Evolutionary conservation across 2,329 filamentous ascomycete genomes (phyloP).

Genomic region (Phyllosticta paracitricarpa): DNA sequence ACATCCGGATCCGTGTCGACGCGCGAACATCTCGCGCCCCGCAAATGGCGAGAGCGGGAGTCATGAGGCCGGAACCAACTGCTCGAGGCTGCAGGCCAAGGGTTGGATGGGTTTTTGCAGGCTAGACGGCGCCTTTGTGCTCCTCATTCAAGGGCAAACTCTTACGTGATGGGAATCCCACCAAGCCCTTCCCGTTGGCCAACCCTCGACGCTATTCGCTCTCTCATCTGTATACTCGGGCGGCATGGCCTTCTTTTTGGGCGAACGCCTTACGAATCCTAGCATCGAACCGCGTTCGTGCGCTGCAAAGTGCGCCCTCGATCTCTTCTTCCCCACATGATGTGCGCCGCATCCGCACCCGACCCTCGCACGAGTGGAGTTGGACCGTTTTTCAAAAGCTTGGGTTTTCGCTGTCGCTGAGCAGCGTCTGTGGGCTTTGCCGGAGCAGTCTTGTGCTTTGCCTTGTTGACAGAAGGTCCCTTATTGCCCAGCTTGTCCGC

Average conservation of each 20-base stretch:
- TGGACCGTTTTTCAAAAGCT: background rate
- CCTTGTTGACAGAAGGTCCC: background rate
- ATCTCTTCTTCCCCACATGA: slow-evolving; percentile 9
- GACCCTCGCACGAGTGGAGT: slow-evolving; percentile 3
- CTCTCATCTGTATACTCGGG: background rate
- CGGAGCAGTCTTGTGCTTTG: background rate
- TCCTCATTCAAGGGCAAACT: background rate
- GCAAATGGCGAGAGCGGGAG: background rate
- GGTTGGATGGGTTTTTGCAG: background rate
- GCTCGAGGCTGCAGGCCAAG: background rate
- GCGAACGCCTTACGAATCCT: background rate
- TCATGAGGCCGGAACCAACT: background rate
- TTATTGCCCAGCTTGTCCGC: background rate
- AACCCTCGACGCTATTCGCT: background rate
- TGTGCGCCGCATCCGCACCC: slow-evolving; percentile 3
- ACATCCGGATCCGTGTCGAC: background rate
- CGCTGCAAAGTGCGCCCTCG: slow-evolving; percentile 4
- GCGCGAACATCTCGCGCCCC: background rate
- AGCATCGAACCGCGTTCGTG: slow-evolving; percentile 1
- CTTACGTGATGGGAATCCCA: slow-evolving; percentile 9
- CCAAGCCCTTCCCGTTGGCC: background rate
- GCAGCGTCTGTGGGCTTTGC: background rate
- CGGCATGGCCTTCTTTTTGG: background rate
- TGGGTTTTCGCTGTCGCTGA: background rate
- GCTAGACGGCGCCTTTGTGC: background rate